phyloP scores from a whole-genome alignment of 2,329 filamentous ascomycete species.

The Cercospora berteroae region DNA sequence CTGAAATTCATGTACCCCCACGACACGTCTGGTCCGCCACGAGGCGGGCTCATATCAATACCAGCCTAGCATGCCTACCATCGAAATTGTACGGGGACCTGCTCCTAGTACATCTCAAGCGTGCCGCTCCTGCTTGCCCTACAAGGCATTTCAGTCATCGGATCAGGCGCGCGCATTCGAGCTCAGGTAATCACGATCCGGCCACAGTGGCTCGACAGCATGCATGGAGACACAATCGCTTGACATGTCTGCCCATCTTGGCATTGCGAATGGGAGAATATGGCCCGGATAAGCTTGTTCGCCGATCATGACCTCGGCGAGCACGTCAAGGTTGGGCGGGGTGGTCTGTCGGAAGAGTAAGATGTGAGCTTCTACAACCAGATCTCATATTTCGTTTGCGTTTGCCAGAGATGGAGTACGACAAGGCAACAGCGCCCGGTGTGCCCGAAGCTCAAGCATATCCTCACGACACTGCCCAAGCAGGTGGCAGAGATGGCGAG shows the following conservation, averaged over 20 bases:
- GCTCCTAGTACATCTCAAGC: neutral
- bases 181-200: too few species aligned
- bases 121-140: neutral
- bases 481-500: slow-evolving; percentile 23
- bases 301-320: neutral
- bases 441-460: slow-evolving; percentile 28
- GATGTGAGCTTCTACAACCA: neutral
- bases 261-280: too few species aligned
- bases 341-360: neutral
- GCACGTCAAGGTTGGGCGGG: neutral
- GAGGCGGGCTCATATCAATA: neutral
- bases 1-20: neutral
- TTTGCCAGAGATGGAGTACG: slow-evolving; percentile 30
- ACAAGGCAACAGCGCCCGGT: slow-evolving; percentile 18
- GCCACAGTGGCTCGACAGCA: too few species aligned
- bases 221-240: too few species aligned
- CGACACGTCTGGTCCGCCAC: neutral
- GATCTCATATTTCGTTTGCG: neutral
- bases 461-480: slow-evolving; percentile 22
- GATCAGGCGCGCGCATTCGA: neutral
- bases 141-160: neutral
- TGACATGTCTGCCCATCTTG: too few species aligned
- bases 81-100: neutral
- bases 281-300: neutral
- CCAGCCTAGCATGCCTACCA: neutral